phyloP scores from a whole-genome alignment of 345 rosid species.

The Bretschneidera sinensis region DNA sequence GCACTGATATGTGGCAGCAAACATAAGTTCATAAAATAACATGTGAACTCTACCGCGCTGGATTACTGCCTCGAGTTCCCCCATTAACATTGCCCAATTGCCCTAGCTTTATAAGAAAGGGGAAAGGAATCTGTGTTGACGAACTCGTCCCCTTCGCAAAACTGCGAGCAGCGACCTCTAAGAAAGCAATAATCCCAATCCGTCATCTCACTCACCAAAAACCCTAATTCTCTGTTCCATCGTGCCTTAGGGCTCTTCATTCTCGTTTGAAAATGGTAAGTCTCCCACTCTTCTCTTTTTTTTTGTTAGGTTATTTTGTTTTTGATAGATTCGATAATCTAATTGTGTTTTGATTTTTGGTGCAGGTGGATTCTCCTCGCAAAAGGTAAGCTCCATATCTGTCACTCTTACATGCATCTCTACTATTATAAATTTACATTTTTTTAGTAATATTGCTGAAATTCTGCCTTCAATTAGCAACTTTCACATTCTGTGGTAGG shows the following conservation, averaged over 20 bases:
- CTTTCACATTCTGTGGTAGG: background rate
- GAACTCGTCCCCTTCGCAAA: too few species aligned
- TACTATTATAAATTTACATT: background rate
- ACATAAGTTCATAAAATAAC: too few species aligned
- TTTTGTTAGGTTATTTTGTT: conserved; percentile 6
- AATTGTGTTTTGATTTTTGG: background rate
- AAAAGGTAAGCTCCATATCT: conserved; percentile 43
- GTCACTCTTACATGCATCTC: background rate
- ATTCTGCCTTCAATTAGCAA: background rate
- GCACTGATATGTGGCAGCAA: too few species aligned
- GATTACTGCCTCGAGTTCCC: too few species aligned
- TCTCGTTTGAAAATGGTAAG: conserved; percentile 23
- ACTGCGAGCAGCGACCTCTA: too few species aligned
- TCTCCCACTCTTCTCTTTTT: background rate
- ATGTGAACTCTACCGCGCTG: too few species aligned
- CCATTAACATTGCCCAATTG: too few species aligned
- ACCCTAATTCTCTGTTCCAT: background rate
- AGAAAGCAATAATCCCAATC: too few species aligned
- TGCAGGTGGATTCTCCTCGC: conserved; percentile 70
- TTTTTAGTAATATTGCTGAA: background rate
- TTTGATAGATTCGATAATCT: background rate
- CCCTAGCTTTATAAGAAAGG: too few species aligned
- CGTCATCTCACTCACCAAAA: background rate
- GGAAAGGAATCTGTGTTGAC: too few species aligned
- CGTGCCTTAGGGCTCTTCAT: background rate